Evolutionary conservation across 805 yeast species (phyloP).

Genomic region (Barnettozyma sp.): DNA sequence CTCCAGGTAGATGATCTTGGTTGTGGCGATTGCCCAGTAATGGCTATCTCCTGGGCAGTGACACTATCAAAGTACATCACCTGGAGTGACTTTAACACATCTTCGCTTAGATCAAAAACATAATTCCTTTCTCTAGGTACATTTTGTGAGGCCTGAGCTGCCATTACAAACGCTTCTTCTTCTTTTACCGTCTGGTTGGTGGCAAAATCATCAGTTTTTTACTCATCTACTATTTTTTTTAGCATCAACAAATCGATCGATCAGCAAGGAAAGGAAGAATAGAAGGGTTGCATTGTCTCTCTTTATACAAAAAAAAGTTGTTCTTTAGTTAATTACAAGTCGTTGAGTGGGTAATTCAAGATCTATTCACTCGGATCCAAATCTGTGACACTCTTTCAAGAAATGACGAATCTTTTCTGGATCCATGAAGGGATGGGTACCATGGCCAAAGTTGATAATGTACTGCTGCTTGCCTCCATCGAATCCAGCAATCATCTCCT

Average conservation of each 20-base stretch:
- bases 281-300: too few relatives aligned
- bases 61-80: slow-evolving; percentile 49
- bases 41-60: slow-evolving; percentile 32
- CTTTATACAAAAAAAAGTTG: neutral
- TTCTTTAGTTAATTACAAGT: neutral
- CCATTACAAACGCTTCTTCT: neutral
- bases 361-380: slow-evolving; percentile 44
- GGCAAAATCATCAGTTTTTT: neutral
- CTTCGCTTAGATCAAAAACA: slow-evolving; percentile 38
- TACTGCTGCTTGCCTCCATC: slow-evolving; percentile 92
- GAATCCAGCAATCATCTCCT: slow-evolving; percentile 82
- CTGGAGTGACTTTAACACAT: slow-evolving; percentile 39
- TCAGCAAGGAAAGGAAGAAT: too few relatives aligned
- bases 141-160: neutral
- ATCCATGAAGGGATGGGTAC: slow-evolving; percentile 96
- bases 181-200: neutral
- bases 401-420: slow-evolving; percentile 85
- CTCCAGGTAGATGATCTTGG: slow-evolving; percentile 3
- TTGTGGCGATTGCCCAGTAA: slow-evolving; percentile 12
- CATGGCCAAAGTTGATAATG: slow-evolving; percentile 95
- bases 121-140: slow-evolving; percentile 34
- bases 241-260: too few relatives aligned
- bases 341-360: neutral
- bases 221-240: too few relatives aligned
- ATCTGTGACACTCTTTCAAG: slow-evolving; percentile 77